Evolutionary conservation across 169 alveolate species (phyloP).

Genomic region (Miamiensis avidus): DNA sequence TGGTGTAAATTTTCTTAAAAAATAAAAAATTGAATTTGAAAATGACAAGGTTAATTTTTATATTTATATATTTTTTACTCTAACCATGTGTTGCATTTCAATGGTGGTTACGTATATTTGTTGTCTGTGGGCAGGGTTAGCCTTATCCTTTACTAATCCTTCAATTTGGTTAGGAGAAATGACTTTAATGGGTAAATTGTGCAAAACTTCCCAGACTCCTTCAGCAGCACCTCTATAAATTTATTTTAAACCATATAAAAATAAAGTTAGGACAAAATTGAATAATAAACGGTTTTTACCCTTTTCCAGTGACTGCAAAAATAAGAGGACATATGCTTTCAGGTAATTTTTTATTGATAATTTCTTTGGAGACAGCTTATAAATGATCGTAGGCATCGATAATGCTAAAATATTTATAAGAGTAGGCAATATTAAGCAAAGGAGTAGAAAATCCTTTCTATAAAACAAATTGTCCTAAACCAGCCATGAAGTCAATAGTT

Average conservation of each 20-base stretch:
- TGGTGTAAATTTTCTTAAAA: constrained; percentile 1
- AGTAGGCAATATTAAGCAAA: constrained; percentile 57
- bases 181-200: constrained; percentile 58
- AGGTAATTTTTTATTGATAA: constrained; percentile 60
- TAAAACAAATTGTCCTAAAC: constrained; percentile 68
- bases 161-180: constrained; percentile 61
- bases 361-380: constrained; percentile 42
- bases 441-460: constrained; percentile 57
- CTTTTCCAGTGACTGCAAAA: constrained; percentile 74
- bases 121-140: constrained; percentile 35
- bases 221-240: constrained; percentile 59
- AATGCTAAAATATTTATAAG: constrained; percentile 61
- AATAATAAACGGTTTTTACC: neutral
- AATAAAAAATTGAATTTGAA: too few species aligned
- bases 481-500: constrained; percentile 66
- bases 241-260: too few species aligned
- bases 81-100: constrained; percentile 49
- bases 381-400: constrained; percentile 51
- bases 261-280: too few species aligned
- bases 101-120: constrained; percentile 53
- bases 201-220: constrained; percentile 70
- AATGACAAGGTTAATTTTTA: too few species aligned
- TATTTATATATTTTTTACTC: neutral
- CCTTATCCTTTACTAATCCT: constrained; percentile 26
- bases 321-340: constrained; percentile 59